These are phyloP conservation scores for Tinospora cordifolia DNA, from an alignment of 164 flowering plant species.

Conservation along the genomic window DNA sequence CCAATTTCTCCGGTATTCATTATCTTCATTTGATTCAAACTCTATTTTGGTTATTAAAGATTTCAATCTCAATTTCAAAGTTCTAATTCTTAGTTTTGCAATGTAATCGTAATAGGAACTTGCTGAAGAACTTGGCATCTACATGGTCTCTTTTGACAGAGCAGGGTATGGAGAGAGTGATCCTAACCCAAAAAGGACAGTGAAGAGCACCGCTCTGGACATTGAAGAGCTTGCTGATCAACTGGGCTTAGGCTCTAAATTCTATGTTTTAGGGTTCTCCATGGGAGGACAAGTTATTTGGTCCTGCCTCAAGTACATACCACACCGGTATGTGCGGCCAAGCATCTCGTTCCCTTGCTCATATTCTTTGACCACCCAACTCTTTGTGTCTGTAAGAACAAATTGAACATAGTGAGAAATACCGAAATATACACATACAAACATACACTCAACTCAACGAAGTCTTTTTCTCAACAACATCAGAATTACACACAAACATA, in stretches of 20 bases:
- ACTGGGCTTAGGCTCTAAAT: slow-evolving; percentile 48
- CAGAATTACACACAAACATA: no score
- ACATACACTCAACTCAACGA: no score
- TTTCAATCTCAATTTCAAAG: neutral
- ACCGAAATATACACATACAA: no score
- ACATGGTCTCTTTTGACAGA: slow-evolving; percentile 56
- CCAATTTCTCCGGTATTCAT: slow-evolving; percentile 14
- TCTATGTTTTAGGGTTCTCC: slow-evolving; percentile 52
- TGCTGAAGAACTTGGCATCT: slow-evolving; percentile 44
- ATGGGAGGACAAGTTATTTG: slow-evolving; percentile 62
- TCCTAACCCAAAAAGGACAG: slow-evolving; percentile 46
- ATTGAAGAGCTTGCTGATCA: slow-evolving; percentile 74
- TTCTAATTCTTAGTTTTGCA: neutral
- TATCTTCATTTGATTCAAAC: neutral
- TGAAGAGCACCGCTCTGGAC: slow-evolving; percentile 53
- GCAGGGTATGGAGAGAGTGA: slow-evolving; percentile 85
- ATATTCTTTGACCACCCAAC: neutral
- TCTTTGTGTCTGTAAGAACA: no score
- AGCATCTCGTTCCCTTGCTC: neutral
- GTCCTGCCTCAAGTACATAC: slow-evolving; percentile 65
- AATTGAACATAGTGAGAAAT: no score
- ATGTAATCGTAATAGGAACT: slow-evolving; percentile 33
- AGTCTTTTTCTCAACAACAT: no score
- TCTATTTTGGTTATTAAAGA: neutral
- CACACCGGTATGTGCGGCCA: slow-evolving; percentile 47